These are phyloP conservation scores for Fonsecaea pugnacius DNA, from an alignment of 2,329 filamentous ascomycete species.

Conservation along the genomic window DNA sequence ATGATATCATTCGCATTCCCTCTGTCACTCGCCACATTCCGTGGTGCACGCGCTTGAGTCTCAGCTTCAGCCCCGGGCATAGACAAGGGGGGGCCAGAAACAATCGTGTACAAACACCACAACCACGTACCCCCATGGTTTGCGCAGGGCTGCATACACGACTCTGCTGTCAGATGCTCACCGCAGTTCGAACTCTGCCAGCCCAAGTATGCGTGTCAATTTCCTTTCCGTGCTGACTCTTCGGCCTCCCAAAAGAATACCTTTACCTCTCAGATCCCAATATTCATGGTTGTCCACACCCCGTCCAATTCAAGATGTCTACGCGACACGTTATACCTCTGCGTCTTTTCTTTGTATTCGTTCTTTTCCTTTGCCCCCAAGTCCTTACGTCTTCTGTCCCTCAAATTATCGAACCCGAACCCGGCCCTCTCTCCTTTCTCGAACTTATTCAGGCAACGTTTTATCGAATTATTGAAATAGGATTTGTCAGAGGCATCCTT, in stretches of 20 bases:
- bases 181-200: not conserved
- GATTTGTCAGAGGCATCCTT: slow-evolving; percentile 27
- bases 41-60: not conserved
- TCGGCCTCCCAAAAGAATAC: not conserved
- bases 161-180: not conserved
- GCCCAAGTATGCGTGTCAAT: not conserved
- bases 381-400: slow-evolving; percentile 21
- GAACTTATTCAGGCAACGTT: slow-evolving; percentile 26
- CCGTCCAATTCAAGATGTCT: not conserved
- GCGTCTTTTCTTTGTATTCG: not conserved
- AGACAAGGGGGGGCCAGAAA: not conserved
- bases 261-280: not conserved
- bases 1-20: not conserved
- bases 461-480: slow-evolving; percentile 25
- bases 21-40: slow-evolving; percentile 1
- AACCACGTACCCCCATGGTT: not conserved
- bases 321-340: not conserved
- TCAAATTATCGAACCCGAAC: slow-evolving; percentile 18
- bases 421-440: slow-evolving; percentile 26
- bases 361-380: not conserved
- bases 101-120: not conserved
- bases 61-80: not conserved
- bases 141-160: not conserved
- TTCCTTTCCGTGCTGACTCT: not conserved
- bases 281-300: not conserved